Conservation (phyloP, 805 yeast species). For the Saccharomyces eubayanus region DNA sequence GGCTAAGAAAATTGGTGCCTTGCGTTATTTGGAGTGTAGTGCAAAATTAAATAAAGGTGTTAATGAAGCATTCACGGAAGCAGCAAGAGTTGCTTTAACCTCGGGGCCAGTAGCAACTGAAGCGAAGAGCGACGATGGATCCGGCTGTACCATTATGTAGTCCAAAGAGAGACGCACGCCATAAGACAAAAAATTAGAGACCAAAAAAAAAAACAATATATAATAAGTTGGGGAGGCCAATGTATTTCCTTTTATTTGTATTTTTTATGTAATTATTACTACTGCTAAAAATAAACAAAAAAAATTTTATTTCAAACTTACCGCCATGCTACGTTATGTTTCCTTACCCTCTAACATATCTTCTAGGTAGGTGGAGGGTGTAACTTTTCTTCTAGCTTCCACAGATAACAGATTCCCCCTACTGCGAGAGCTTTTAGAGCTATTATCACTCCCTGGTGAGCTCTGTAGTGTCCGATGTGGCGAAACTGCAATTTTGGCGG, state of each 20-base stretch:
- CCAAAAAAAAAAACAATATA: neutral
- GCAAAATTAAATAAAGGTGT: conserved; percentile 96
- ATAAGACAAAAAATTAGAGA: neutral
- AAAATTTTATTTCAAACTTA: neutral
- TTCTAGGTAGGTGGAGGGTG: conserved; percentile 21
- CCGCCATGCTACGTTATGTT: neutral
- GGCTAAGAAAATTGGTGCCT: conserved; percentile 89
- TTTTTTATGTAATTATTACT: neutral
- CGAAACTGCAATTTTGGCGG: conserved; percentile 10
- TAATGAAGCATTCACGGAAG: conserved; percentile 98
- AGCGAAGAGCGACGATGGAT: conserved; percentile 30
- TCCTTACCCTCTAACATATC: conserved; percentile 13
- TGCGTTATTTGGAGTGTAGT: conserved; percentile 91
- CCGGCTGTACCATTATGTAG: conserved; percentile 38
- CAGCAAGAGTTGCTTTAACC: conserved; percentile 90
- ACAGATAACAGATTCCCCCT: neutral
- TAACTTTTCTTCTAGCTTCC: conserved; percentile 1
- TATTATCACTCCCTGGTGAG: conserved; percentile 20
- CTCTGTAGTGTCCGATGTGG: conserved; percentile 14
- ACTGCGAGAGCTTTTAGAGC: neutral
- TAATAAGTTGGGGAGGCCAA: neutral
- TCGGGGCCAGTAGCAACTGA: conserved; percentile 73
- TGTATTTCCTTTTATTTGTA: neutral
- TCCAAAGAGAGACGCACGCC: neutral
- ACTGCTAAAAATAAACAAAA: neutral